Conservation (phyloP, 805 yeast species). For the Wickerhamiella galacta region DNA sequence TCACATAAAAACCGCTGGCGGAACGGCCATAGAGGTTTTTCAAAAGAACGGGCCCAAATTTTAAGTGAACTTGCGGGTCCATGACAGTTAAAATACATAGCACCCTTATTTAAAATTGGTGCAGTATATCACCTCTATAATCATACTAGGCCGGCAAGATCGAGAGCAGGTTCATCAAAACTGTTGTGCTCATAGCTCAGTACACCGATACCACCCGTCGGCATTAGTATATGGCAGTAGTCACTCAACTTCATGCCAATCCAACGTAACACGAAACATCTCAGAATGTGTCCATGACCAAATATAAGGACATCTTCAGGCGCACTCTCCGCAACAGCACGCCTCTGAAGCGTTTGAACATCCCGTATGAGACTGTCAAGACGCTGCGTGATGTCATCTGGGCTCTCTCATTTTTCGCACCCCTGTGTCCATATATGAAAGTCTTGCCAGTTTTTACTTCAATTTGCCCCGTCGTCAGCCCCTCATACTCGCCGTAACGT, state of each 20-base stretch:
- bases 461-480: conserved; percentile 30
- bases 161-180: conserved; percentile 74
- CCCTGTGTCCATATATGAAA: conserved; percentile 83
- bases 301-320: conserved; percentile 63
- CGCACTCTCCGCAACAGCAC: conserved; percentile 21
- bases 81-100: too few species aligned
- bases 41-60: too few species aligned
- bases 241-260: conserved; percentile 36
- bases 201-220: conserved; percentile 93
- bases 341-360: conserved; percentile 33
- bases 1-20: too few species aligned
- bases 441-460: conserved; percentile 30
- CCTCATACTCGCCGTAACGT: conserved; percentile 96
- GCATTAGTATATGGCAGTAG: conserved; percentile 72
- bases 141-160: conserved; percentile 75
- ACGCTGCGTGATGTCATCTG: conserved; percentile 49
- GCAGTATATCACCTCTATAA: too few species aligned
- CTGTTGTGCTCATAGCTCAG: conserved; percentile 75
- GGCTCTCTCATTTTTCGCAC: conserved; percentile 75
- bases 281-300: conserved; percentile 86
- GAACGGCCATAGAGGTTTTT: too few species aligned
- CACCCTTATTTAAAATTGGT: too few species aligned
- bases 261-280: conserved; percentile 87
- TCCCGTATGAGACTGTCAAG: conserved; percentile 53
- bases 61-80: too few species aligned